These are phyloP conservation scores for Gynandropsis gynandra DNA, from an alignment of 345 rosid genomes.

Conservation along the genomic window DNA sequence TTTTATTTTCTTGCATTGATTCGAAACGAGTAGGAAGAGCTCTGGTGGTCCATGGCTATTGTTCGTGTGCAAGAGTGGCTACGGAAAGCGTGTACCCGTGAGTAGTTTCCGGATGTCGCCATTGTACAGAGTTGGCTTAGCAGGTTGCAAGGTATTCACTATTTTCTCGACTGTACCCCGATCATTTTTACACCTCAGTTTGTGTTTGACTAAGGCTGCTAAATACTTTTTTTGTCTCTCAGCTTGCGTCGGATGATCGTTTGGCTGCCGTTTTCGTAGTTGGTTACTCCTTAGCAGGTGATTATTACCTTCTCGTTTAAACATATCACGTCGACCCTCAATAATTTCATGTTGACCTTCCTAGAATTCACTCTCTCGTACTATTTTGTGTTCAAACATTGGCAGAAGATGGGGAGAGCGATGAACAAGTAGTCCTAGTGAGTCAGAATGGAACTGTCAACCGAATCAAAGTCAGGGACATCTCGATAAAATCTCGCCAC, in stretches of 20 bases:
- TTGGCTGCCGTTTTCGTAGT: slow-evolving; percentile 85
- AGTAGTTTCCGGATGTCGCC: slow-evolving; percentile 53
- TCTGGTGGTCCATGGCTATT: slow-evolving; percentile 78
- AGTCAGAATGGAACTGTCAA: slow-evolving; percentile 92
- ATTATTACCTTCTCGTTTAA: not conserved
- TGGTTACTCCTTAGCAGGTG: slow-evolving; percentile 84
- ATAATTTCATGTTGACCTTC: not conserved
- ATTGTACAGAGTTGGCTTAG: slow-evolving; percentile 72
- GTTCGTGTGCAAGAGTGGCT: slow-evolving; percentile 79
- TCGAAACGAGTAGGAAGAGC: slow-evolving; percentile 33
- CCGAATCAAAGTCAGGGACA: slow-evolving; percentile 85
- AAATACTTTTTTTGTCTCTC: slow-evolving; percentile 13
- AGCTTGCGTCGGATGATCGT: slow-evolving; percentile 71
- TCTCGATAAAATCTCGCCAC: slow-evolving; percentile 79
- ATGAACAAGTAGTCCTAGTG: slow-evolving; percentile 87
- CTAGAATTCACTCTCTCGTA: not conserved
- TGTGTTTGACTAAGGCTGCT: not conserved
- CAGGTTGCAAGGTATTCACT: slow-evolving; percentile 65
- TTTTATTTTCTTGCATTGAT: too few species aligned
- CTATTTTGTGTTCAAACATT: slow-evolving; percentile 12
- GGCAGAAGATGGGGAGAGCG: slow-evolving; percentile 86
- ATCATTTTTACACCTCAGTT: not conserved
- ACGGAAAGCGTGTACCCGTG: slow-evolving; percentile 90
- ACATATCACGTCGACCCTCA: not conserved
- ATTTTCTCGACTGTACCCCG: not conserved